A percentile compares a stretch with the other conserved stretches of the same genome.
These are phyloP conservation scores for Stephania cephalantha DNA, from an alignment of 164 flowering plant species.

Conservation along the genomic window DNA sequence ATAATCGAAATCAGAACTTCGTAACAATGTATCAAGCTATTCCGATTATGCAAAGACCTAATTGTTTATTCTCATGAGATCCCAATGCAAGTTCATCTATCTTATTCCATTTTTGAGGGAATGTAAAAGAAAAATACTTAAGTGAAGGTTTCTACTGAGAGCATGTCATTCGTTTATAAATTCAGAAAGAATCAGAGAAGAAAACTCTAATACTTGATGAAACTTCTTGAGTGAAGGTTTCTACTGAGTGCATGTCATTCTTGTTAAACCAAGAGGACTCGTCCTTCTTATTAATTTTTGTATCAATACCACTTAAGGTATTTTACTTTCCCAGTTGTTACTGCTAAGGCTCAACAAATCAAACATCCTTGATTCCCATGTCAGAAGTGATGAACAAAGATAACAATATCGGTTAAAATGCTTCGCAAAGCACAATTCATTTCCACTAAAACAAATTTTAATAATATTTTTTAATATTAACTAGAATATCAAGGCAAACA, in stretches of 20 bases:
- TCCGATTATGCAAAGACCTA: neutral
- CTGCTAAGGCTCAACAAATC: no score
- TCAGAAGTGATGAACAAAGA: neutral
- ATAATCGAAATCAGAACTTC: no score
- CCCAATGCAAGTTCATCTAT: neutral
- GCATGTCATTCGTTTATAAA: neutral
- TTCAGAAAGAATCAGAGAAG: neutral
- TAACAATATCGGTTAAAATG: neutral
- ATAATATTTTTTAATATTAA: no score
- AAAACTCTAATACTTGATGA: neutral
- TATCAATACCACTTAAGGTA: no score
- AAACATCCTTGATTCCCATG: no score
- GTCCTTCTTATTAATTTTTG: no score
- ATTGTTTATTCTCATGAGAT: neutral
- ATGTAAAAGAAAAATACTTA: neutral
- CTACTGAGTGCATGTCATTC: neutral
- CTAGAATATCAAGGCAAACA: neutral
- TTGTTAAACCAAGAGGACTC: no score
- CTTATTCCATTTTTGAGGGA: neutral
- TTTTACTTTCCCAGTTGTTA: no score
- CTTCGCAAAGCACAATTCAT: neutral
- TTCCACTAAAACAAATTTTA: neutral
- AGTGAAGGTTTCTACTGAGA: neutral
- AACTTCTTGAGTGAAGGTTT: neutral
- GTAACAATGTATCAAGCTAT: neutral